Conservation (phyloP, 2,329 filamentous ascomycete genomes). For the Didymella glomerata region DNA sequence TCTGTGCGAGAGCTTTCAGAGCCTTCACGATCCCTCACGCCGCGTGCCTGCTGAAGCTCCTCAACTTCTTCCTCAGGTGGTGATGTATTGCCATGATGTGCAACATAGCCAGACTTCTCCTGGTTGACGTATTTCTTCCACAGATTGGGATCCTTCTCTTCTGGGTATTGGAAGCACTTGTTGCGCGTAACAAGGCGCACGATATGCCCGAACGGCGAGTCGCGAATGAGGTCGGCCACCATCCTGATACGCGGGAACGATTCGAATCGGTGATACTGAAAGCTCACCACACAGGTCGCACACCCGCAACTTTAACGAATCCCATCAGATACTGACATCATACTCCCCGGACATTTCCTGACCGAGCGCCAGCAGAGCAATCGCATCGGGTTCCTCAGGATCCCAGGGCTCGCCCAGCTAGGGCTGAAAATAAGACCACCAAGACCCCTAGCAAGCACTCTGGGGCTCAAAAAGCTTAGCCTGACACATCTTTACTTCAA, state of each 20-base stretch:
- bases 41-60: constrained; percentile 24
- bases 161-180: constrained; percentile 54
- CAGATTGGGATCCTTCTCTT: constrained; percentile 58
- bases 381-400: not conserved
- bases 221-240: constrained; percentile 33
- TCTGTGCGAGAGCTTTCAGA: constrained; percentile 26
- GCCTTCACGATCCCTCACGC: constrained; percentile 21
- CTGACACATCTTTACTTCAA: constrained; percentile 1
- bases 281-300: not conserved
- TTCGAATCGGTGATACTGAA: not conserved
- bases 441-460: constrained; percentile 10
- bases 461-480: constrained; percentile 13
- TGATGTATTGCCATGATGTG: constrained; percentile 55
- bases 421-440: constrained; percentile 2
- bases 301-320: not conserved
- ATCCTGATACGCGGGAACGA: not conserved
- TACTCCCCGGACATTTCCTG: constrained; percentile 1
- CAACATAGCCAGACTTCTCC: constrained; percentile 60
- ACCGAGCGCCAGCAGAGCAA: not conserved
- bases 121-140: constrained; percentile 60
- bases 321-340: constrained; percentile 15
- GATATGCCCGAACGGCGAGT: constrained; percentile 45
- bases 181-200: constrained; percentile 53
- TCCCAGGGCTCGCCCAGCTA: not conserved
- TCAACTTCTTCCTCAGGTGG: constrained; percentile 46